Evolutionary conservation across 176 grass and related monocot genomes (phyloP).

Genomic region (Phyllostachys edulis): DNA sequence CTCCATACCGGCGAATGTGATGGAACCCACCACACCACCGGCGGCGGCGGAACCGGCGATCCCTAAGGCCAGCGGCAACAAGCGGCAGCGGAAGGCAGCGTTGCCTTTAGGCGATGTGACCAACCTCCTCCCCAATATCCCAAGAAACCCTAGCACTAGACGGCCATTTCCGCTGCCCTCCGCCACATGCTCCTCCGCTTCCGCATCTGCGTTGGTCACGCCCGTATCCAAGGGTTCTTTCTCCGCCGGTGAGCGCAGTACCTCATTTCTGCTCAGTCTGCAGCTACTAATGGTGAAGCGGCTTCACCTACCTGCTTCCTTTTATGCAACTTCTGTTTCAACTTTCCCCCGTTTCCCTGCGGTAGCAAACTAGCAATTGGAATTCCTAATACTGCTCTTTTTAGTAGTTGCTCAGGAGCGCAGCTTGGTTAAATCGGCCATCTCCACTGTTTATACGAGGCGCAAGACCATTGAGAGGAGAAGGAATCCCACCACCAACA

Average conservation of each 20-base stretch:
- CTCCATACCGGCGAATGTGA: not conserved
- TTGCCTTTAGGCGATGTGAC: slow-evolving; percentile 48
- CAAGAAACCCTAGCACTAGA: not conserved
- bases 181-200: not conserved
- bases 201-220: slow-evolving; percentile 11
- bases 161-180: not conserved
- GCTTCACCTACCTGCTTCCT: too few relatives aligned
- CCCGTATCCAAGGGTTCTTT: slow-evolving; percentile 26
- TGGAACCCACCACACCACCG: not conserved
- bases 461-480: not conserved
- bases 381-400: not conserved
- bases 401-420: not conserved
- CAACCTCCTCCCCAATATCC: slow-evolving; percentile 31
- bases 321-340: too few relatives aligned
- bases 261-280: not conserved
- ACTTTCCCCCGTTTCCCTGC: too few relatives aligned
- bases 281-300: not conserved
- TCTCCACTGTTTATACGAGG: slow-evolving; percentile 41
- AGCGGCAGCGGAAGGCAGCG: slow-evolving; percentile 20
- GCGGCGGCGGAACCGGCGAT: not conserved
- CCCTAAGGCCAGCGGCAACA: not conserved
- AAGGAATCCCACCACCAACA: not conserved
- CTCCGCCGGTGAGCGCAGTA: not conserved
- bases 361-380: not conserved
- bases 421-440: slow-evolving; percentile 3